Percentiles rank a stretch among this genome's conserved stretches.
Evolutionary conservation across 805 yeast genomes (phyloP).

Genomic region (Pichia phayaonensis): DNA sequence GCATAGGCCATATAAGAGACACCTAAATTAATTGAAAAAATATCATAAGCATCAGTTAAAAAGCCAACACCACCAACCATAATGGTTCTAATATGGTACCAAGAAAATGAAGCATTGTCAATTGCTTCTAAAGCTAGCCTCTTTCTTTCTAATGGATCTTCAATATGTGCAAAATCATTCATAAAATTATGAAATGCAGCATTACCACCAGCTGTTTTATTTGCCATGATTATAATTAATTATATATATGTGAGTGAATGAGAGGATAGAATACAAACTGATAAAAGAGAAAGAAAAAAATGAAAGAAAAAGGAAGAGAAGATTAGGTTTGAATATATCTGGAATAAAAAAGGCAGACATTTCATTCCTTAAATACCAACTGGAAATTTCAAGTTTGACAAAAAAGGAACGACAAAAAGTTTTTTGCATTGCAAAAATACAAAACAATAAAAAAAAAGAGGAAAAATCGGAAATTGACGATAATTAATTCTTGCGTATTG

Average conservation of each 20-base stretch:
- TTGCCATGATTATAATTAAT: slow-evolving; percentile 2
- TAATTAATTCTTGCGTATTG: background rate
- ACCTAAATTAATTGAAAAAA: slow-evolving; percentile 82
- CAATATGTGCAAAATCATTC: slow-evolving; percentile 72
- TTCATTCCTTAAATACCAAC: background rate
- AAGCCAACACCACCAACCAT: slow-evolving; percentile 93
- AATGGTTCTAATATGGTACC: slow-evolving; percentile 79
- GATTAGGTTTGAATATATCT: too few relatives aligned
- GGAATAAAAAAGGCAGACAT: background rate
- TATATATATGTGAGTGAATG: background rate
- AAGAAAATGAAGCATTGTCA: slow-evolving; percentile 70
- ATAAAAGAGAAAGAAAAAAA: background rate
- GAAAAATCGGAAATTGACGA: background rate
- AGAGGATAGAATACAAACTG: background rate
- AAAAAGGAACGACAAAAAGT: background rate
- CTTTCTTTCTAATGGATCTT: slow-evolving; percentile 82
- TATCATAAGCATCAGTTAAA: slow-evolving; percentile 88
- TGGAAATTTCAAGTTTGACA: background rate
- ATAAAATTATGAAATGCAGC: slow-evolving; percentile 79
- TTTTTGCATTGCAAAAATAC: background rate
- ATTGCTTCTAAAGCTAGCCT: slow-evolving; percentile 78
- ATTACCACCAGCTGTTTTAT: slow-evolving; percentile 62
- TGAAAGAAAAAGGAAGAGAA: background rate
- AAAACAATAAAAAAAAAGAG: background rate
- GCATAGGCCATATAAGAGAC: slow-evolving; percentile 70